Evolutionary conservation across 208 protist genomes (phyloP), one percentile per base, ranked within the genome.

Genomic region (Leptomonas pyrrhocoris): DNA sequence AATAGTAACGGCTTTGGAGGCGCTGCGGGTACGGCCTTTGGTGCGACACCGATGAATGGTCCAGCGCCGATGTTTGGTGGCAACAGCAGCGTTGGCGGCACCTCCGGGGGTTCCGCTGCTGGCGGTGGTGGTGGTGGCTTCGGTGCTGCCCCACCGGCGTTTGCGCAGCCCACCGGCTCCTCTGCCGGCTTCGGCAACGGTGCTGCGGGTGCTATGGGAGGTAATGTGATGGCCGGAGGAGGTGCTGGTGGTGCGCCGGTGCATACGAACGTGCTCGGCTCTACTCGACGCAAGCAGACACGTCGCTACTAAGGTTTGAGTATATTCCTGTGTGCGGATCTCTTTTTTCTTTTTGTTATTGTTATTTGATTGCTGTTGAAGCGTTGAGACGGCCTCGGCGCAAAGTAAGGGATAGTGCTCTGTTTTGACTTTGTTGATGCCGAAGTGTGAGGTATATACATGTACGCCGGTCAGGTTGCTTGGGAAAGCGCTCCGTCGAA

Each of bases 111-210:
- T 43, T 2, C 31, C 0, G 4, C 56, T 7, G 21, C 23, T 4
- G 21, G 23, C 15, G 4, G 31, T 0, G 2, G 36, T 12, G 40
- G 21, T 45, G 56, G 56, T 11, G 56, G 56, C 58, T 72, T 72
- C 45, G 64, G 64, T 34, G 73, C 49, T 27, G 55, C 60, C 3
- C 36, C 50, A 16, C 60, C 67, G 7, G 67, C 60, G 16, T 77
- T 77, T 46, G 72, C 72, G 48, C 51, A 64, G 38, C 62, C 62
- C 27, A 2, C 70, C 43, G 43, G 50, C 46, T 6, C 28, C 0
- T 38, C 36, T 1, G 38, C 54, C 0, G 55, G 18, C 23, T 69
- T 69, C 40, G 57, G 63, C 19, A 46, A 19, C 19, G 60, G 30
- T 36, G n/a, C 56, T 0, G 23, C 55, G 21, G 36, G 36, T 30